These are phyloP conservation scores for Peronospora destructor DNA, from an alignment of 352 stramenopile genomes.

Conservation along the genomic window DNA sequence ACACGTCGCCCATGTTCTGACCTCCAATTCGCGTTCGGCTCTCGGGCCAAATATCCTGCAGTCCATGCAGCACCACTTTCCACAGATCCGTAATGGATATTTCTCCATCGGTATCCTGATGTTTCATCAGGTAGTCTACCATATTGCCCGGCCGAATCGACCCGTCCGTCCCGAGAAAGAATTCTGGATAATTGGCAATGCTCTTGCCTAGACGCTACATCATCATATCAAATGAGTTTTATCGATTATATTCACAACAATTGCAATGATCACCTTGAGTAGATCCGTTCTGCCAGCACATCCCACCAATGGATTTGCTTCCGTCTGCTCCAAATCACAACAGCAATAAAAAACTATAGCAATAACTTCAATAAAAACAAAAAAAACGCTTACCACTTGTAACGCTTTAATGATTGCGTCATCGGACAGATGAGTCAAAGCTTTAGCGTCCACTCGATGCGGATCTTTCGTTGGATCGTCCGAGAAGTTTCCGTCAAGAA, in stretches of 20 bases:
- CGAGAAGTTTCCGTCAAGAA: constrained; percentile 64
- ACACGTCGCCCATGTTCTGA: constrained; percentile 83
- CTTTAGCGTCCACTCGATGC: constrained; percentile 56
- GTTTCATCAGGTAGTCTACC: constrained; percentile 65
- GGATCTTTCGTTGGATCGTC: constrained; percentile 29
- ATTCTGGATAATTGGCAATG: constrained; percentile 69
- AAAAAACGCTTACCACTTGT: constrained; percentile 49
- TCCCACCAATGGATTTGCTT: constrained; percentile 68
- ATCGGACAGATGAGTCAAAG: constrained; percentile 44
- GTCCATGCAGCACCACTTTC: constrained; percentile 72
- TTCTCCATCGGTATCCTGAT: constrained; percentile 45
- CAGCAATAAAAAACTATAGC: not conserved
- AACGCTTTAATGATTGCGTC: constrained; percentile 69
- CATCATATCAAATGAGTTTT: not conserved
- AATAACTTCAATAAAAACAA: not conserved
- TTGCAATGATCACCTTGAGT: constrained; percentile 38
- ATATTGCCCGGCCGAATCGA: constrained; percentile 64
- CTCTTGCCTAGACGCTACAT: constrained; percentile 51
- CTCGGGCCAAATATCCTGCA: constrained; percentile 81
- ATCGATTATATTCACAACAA: not conserved
- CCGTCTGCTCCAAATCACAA: constrained; percentile 19
- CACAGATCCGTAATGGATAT: constrained; percentile 67
- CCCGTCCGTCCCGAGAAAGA: constrained; percentile 44
- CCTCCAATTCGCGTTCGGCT: constrained; percentile 63
- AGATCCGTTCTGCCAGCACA: constrained; percentile 64